A percentile compares a stretch with the other conserved stretches of the same genome.
Conservation (phyloP, 23 red algal species). For the Agarophyton chilense region DNA sequence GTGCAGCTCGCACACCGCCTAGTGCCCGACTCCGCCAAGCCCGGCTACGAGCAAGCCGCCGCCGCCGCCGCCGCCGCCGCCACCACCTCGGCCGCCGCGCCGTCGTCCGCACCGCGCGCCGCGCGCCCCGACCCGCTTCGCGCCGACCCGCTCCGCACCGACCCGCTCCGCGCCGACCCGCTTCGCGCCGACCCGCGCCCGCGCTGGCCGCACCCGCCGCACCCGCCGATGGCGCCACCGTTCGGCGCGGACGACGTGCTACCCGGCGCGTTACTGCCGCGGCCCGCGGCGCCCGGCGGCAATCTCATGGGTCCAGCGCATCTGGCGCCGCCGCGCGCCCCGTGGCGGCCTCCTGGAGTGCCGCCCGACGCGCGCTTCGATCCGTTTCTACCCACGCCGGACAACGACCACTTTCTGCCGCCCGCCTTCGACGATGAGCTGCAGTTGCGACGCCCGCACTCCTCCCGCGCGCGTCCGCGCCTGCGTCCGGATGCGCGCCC, state of each 20-base stretch:
- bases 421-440: slow-evolving; percentile 60
- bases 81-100: not conserved
- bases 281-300: slow-evolving; percentile 36
- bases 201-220: not conserved
- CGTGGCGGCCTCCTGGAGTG: slow-evolving; percentile 57
- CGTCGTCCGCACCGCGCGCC: not conserved
- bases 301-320: slow-evolving; percentile 81
- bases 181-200: slow-evolving; percentile 1
- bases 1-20: slow-evolving; percentile 77
- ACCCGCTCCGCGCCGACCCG: slow-evolving; percentile 41
- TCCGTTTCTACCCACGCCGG: slow-evolving; percentile 64
- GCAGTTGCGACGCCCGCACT: not conserved
- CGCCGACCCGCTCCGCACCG: too few relatives aligned
- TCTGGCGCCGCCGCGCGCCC: not conserved
- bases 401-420: slow-evolving; percentile 52
- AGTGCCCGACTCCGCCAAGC: slow-evolving; percentile 86
- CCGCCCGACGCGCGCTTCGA: slow-evolving; percentile 81
- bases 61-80: not conserved
- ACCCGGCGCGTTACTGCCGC: slow-evolving; percentile 24
- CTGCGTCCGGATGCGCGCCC: too few relatives aligned
- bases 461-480: not conserved
- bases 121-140: too few relatives aligned
- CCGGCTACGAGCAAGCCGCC: slow-evolving; percentile 78
- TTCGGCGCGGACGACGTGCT: slow-evolving; percentile 39
- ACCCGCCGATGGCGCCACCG: slow-evolving; percentile 22